A percentile compares a stretch with the other conserved stretches of the same genome.
These are phyloP conservation scores for Datisca glomerata DNA, from an alignment of 306 rosid species.

Conservation along the genomic window DNA sequence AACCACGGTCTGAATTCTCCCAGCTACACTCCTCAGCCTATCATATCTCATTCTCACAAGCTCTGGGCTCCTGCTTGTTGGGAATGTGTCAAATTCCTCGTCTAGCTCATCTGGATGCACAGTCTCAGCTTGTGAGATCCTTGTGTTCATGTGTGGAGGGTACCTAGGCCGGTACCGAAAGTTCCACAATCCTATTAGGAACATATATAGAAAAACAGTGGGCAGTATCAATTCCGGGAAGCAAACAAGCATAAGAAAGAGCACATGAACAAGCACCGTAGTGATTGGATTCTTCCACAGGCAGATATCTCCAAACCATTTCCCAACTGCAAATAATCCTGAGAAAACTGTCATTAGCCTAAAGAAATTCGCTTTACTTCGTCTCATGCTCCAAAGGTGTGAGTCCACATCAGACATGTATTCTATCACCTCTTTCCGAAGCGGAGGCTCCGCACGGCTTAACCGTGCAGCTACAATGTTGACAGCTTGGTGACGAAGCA, in stretches of 20 bases:
- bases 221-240: slow-evolving; percentile 40
- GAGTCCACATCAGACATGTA: slow-evolving; percentile 52
- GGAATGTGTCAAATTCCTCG: slow-evolving; percentile 47
- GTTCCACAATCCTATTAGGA: slow-evolving; percentile 42
- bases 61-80: slow-evolving; percentile 23
- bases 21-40: slow-evolving; percentile 35
- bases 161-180: slow-evolving; percentile 40
- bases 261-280: slow-evolving; percentile 34
- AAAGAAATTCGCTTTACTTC: slow-evolving; percentile 38
- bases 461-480: slow-evolving; percentile 37
- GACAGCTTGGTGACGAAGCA: slow-evolving; percentile 41
- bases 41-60: slow-evolving; percentile 42
- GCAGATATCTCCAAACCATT: slow-evolving; percentile 38
- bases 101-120: slow-evolving; percentile 42
- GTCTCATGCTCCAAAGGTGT: slow-evolving; percentile 43
- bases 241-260: slow-evolving; percentile 43
- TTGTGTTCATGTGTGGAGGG: slow-evolving; percentile 44
- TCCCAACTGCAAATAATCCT: slow-evolving; percentile 27
- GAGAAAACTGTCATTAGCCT: slow-evolving; percentile 37
- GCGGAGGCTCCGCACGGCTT: slow-evolving; percentile 40
- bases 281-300: slow-evolving; percentile 42
- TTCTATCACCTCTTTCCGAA: slow-evolving; percentile 35
- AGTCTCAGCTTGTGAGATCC: slow-evolving; percentile 32
- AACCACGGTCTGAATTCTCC: slow-evolving; percentile 33
- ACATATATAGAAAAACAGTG: slow-evolving; percentile 40